These are phyloP conservation scores for Moesziomyces antarcticus DNA, from an alignment of 1,284 basidiomycete genomes.

Conservation along the genomic window DNA sequence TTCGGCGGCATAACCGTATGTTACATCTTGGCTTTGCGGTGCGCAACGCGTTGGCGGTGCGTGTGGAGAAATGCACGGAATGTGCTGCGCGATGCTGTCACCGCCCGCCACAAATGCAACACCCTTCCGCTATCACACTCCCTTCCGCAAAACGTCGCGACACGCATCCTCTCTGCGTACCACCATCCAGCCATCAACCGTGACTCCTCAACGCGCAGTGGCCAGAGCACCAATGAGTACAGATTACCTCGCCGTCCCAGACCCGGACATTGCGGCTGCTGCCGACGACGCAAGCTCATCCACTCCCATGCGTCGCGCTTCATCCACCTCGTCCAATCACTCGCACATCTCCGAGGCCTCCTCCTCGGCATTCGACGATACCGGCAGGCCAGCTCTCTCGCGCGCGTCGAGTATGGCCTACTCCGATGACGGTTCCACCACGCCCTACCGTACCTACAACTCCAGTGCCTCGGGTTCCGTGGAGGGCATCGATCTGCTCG, in stretches of 20 bases:
- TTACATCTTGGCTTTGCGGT: too few relatives aligned
- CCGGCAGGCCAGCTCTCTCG: conserved; percentile 19
- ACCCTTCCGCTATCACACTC: conserved; percentile 3
- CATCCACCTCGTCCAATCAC: conserved; percentile 18
- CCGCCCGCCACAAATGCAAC: background rate
- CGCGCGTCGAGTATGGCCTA: conserved; percentile 36
- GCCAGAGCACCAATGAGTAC: conserved; percentile 1
- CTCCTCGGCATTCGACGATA: conserved; percentile 5
- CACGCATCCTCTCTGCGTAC: too few relatives aligned
- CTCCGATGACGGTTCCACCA: conserved; percentile 30
- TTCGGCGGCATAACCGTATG: too few relatives aligned
- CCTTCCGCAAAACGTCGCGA: too few relatives aligned
- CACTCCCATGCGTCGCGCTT: conserved; percentile 27
- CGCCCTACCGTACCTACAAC: conserved; percentile 21
- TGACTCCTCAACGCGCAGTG: background rate
- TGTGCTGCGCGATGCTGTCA: conserved; percentile 41
- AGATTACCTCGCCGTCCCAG: conserved; percentile 16
- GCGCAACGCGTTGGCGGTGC: conserved; percentile 2
- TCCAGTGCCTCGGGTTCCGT: conserved; percentile 32
- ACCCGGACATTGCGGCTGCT: conserved; percentile 5
- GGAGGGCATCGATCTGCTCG: conserved; percentile 45
- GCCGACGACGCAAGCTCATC: background rate
- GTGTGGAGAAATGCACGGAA: conserved; percentile 20
- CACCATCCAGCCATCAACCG: background rate
- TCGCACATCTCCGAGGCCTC: conserved; percentile 22